Evolutionary conservation across 306 rosid species (phyloP).

Genomic region (Quercus gilva): DNA sequence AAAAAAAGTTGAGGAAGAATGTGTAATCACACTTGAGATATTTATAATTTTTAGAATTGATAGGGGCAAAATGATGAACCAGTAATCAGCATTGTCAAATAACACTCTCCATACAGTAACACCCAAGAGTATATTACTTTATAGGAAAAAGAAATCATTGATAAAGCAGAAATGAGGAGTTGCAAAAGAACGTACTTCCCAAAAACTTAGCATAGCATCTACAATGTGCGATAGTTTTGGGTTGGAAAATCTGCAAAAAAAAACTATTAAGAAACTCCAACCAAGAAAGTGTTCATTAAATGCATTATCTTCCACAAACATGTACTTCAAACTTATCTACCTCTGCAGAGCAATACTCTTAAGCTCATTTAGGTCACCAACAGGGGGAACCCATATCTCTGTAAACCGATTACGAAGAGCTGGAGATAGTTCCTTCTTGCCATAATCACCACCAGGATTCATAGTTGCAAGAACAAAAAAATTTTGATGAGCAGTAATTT

Average conservation of each 20-base stretch:
- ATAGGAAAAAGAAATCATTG: neutral
- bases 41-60: neutral
- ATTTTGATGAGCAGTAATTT: slow-evolving; percentile 56
- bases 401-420: slow-evolving; percentile 97
- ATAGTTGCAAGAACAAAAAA: slow-evolving; percentile 90
- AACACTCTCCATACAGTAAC: neutral
- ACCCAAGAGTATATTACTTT: neutral
- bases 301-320: neutral
- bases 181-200: slow-evolving; percentile 56
- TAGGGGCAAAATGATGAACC: neutral
- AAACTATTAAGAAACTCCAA: neutral
- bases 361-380: slow-evolving; percentile 67
- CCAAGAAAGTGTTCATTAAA: neutral
- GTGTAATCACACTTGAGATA: neutral
- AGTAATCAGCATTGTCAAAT: slow-evolving; percentile 5
- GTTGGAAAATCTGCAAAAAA: slow-evolving; percentile 53
- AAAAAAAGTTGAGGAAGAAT: neutral
- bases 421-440: slow-evolving; percentile 84
- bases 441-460: slow-evolving; percentile 99
- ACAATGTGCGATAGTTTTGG: slow-evolving; percentile 40
- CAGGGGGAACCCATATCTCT: slow-evolving; percentile 97
- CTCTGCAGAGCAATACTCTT: slow-evolving; percentile 58
- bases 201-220: slow-evolving; percentile 69
- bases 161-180: neutral
- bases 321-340: slow-evolving; percentile 25